Evolutionary conservation across 2,329 filamentous ascomycete genomes (phyloP).

Genomic region (Colletotrichum caudatum): DNA sequence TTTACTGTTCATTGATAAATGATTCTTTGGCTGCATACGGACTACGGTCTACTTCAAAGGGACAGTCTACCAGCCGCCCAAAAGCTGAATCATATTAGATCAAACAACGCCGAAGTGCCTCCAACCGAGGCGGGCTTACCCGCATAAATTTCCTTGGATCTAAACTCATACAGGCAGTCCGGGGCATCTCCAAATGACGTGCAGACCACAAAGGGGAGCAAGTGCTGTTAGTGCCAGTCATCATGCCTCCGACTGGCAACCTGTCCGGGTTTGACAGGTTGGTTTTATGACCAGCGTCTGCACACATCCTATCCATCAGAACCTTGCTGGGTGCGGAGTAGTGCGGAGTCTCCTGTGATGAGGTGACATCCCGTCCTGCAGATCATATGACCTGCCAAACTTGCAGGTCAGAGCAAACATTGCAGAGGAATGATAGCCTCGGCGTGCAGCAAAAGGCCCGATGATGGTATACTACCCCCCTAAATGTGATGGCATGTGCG

Average conservation of each 20-base stretch:
- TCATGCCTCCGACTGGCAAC: constrained; percentile 32
- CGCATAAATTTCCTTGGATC: constrained; percentile 30
- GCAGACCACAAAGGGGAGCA: constrained; percentile 27
- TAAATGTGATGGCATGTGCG: no score
- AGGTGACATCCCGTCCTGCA: constrained; percentile 19
- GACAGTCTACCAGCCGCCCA: not conserved
- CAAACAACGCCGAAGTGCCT: constrained; percentile 34
- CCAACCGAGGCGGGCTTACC: constrained; percentile 38
- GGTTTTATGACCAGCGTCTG: constrained; percentile 13
- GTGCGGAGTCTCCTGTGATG: constrained; percentile 20
- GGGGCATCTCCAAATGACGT: constrained; percentile 25
- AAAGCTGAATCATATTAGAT: not conserved
- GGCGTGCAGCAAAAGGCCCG: constrained; percentile 20
- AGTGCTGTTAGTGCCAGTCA: constrained; percentile 32
- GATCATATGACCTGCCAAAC: constrained; percentile 29
- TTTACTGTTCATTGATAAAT: not conserved
- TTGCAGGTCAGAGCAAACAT: not conserved
- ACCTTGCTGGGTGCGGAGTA: constrained; percentile 25
- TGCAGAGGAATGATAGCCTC: not conserved
- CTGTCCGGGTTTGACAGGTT: constrained; percentile 32
- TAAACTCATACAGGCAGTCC: constrained; percentile 32
- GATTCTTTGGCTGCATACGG: not conserved
- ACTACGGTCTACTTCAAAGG: not conserved
- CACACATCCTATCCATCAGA: not conserved
- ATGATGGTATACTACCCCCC: not conserved